Base-by-base conservation (phyloP, 208 protist genomes). In the Acanthamoeba healyi region DNA sequence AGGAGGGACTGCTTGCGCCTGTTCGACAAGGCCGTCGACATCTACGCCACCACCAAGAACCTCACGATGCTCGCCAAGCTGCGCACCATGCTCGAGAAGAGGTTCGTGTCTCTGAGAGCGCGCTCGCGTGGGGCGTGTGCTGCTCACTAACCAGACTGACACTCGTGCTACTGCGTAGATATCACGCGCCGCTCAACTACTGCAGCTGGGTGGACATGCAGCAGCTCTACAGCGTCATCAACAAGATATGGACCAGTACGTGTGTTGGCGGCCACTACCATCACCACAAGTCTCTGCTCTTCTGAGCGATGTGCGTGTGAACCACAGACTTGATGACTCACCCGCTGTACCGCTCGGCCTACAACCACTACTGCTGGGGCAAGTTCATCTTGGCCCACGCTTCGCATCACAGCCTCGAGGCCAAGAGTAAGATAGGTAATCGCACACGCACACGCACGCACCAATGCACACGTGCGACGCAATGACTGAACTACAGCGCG, bases 211-310 rank as follows among this genome's bases (percentile, higher is more conserved):
- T 7, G 7, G 70, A 79, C 10, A 79, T 42, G 38, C n/a, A 79
- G 38, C 7, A 7, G 5, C 70, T 79, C 10, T 79, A 79, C 38
- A 24, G 42, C 36, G 10, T 79, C 70, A 42, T 79, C 70, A 79
- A 79, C 70, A 79, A 79, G 36, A 79, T 79, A 38, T 79, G 70
- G 70, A 79, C 70, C 70, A 79, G 70, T 79, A 79, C 70, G 70
- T n/a, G 10, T 24, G 15, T 67, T 67, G 6, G 9, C 58, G 9
- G n/a, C n/a, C n/a, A n/a, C n/a, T n/a, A n/a, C n/a, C n/a, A n/a
- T n/a, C n/a, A n/a, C n/a, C n/a, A n/a, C n/a, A n/a, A n/a, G n/a
- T n/a, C n/a, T n/a, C n/a, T n/a, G n/a, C n/a, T n/a, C n/a, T n/a
- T n/a, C n/a, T n/a, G n/a, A n/a, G n/a, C n/a, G n/a, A n/a, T n/a